A percentile compares a stretch with the other conserved stretches of the same genome.
phyloP scores from a whole-genome alignment of 345 rosid genomes.

The Eucalyptus victrix region DNA sequence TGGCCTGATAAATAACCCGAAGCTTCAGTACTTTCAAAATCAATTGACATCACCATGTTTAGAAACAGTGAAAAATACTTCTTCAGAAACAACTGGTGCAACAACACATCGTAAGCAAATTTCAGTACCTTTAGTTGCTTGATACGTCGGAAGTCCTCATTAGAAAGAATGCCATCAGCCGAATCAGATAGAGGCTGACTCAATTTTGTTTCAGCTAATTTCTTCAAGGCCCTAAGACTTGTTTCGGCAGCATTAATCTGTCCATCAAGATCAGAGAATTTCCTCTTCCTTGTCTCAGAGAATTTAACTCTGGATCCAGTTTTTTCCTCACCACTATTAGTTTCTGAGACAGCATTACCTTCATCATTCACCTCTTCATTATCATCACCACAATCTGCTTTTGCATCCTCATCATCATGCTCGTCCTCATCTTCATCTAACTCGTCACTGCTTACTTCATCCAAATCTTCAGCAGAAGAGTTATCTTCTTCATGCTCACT shows the following conservation, averaged over 20 bases:
- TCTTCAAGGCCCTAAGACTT: conserved; percentile 86
- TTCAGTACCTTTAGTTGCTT: conserved; percentile 64
- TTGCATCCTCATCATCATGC: conserved; percentile 2
- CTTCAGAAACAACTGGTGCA: neutral
- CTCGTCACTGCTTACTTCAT: conserved; percentile 1
- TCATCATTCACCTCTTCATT: conserved; percentile 1
- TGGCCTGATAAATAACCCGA: conserved; percentile 25
- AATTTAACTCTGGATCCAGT: conserved; percentile 6
- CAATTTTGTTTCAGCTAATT: conserved; percentile 48
- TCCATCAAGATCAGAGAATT: conserved; percentile 55
- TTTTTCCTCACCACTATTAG: neutral
- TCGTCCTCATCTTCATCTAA: conserved; percentile 9
- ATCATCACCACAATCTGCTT: neutral
- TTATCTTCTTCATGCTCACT: neutral
- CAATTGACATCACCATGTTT: neutral
- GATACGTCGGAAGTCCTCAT: conserved; percentile 81
- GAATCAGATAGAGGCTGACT: conserved; percentile 13
- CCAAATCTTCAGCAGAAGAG: neutral
- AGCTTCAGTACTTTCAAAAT: neutral
- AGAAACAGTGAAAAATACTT: neutral
- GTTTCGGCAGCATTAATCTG: conserved; percentile 61
- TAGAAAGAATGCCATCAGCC: conserved; percentile 76
- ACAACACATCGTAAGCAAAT: neutral
- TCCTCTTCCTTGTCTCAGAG: conserved; percentile 49
- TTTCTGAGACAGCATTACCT: neutral